Evolutionary conservation across 768 basidiomycete genomes (phyloP).

Genomic region (Termitomyces sp.): DNA sequence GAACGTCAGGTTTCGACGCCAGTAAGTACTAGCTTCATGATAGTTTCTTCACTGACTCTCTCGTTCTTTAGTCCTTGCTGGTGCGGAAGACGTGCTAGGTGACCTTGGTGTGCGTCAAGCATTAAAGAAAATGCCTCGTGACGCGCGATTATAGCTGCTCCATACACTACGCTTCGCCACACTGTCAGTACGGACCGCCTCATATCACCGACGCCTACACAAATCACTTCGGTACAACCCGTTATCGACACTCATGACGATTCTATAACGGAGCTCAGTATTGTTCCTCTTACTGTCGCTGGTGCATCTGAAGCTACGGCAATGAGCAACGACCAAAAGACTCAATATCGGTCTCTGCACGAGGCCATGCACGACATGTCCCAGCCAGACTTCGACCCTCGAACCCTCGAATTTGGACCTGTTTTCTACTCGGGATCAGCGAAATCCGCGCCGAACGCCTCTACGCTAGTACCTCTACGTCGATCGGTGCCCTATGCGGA

Average conservation of each 20-base stretch:
- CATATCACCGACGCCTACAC: background rate
- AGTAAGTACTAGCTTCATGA: conserved; percentile 35
- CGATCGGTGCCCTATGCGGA: conserved; percentile 1
- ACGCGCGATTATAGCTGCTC: conserved; percentile 25
- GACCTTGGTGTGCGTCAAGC: conserved; percentile 75
- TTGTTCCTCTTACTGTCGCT: background rate
- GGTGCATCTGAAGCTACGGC: background rate
- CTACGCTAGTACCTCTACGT: background rate
- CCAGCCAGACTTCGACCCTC: conserved; percentile 13
- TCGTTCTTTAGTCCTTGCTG: conserved; percentile 55
- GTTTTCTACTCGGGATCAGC: background rate
- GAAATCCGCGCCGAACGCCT: background rate
- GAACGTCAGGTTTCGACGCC: conserved; percentile 80
- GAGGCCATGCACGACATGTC: conserved; percentile 7
- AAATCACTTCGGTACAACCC: background rate
- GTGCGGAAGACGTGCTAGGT: conserved; percentile 71
- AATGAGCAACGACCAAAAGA: conserved; percentile 2
- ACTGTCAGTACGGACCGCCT: background rate
- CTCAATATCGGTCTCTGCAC: conserved; percentile 8
- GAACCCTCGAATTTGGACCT: background rate
- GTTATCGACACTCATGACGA: background rate
- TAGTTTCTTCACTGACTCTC: background rate
- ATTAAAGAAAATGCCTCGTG: conserved; percentile 60
- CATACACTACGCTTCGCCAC: background rate
- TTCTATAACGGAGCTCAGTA: background rate